Evolutionary conservation across 1,284 basidiomycete genomes (phyloP).

Genomic region (Cryptococcus deneoformans): DNA sequence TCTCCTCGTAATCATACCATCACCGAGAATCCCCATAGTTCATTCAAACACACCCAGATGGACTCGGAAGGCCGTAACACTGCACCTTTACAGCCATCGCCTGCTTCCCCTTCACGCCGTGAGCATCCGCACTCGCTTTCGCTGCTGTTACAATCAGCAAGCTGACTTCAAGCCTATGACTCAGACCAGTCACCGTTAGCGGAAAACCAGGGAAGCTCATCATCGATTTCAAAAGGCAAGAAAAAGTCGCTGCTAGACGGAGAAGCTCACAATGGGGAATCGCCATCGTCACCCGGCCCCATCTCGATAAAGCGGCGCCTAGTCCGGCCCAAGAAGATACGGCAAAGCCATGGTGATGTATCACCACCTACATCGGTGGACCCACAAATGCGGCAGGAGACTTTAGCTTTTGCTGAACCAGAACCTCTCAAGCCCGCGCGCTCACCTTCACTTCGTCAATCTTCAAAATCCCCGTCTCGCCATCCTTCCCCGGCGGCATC

Average conservation of each 20-base stretch:
- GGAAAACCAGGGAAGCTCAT: background rate
- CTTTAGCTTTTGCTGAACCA: background rate
- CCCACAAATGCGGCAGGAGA: background rate
- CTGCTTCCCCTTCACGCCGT: too few relatives aligned
- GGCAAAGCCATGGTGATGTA: constrained; percentile 16
- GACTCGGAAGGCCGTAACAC: too few relatives aligned
- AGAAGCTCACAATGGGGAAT: too few relatives aligned
- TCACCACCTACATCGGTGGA: constrained; percentile 4
- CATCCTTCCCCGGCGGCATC: constrained; percentile 5
- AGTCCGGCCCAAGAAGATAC: constrained; percentile 37
- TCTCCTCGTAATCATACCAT: too few relatives aligned
- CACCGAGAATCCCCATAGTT: too few relatives aligned
- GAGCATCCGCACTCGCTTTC: too few relatives aligned
- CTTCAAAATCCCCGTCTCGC: constrained; percentile 4
- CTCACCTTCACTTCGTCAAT: background rate
- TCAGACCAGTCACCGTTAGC: too few relatives aligned
- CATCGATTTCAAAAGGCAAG: background rate
- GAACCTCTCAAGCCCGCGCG: background rate
- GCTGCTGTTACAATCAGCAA: too few relatives aligned
- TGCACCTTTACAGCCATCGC: too few relatives aligned
- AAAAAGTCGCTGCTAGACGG: too few relatives aligned
- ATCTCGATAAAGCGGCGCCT: constrained; percentile 31
- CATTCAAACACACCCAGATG: too few relatives aligned
- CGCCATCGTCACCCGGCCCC: background rate
- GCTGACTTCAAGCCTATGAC: too few relatives aligned